A percentile compares a stretch with the other conserved stretches of the same genome.
Conservation (phyloP, 306 rosid species). For the Corylus heterophylla region DNA sequence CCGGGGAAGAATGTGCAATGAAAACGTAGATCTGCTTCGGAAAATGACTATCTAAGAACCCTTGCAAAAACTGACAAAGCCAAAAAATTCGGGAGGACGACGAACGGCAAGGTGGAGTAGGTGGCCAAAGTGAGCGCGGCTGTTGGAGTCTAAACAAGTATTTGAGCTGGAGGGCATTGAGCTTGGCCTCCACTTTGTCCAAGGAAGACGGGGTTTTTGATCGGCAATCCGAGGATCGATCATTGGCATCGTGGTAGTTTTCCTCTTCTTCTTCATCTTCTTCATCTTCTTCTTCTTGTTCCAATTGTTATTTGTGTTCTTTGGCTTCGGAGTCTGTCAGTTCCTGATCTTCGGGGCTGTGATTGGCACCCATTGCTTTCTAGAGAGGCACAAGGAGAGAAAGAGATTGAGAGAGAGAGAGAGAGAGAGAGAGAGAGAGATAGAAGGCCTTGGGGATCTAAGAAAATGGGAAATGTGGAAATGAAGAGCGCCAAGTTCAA, state of each 20-base stretch:
- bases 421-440: background rate
- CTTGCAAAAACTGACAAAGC: no score
- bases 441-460: background rate
- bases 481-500: slow-evolving; percentile 52
- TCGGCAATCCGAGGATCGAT: slow-evolving; percentile 54
- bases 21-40: no score
- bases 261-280: no score
- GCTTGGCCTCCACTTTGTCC: slow-evolving; percentile 83
- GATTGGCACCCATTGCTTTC: slow-evolving; percentile 62
- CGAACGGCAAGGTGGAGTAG: no score
- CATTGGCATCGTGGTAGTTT: slow-evolving; percentile 57
- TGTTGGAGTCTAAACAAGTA: no score
- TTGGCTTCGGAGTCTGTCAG: slow-evolving; percentile 67
- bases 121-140: no score
- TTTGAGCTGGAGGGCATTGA: slow-evolving; percentile 77
- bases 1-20: no score
- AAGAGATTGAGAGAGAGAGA: no score
- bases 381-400: background rate
- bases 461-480: background rate
- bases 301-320: slow-evolving; percentile 6
- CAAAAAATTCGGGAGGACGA: no score
- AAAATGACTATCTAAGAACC: no score
- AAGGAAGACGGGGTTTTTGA: slow-evolving; percentile 58
- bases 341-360: slow-evolving; percentile 68
- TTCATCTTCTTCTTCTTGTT: slow-evolving; percentile 28